phyloP scores from a whole-genome alignment of 2,329 filamentous ascomycete genomes.

The Ceratocystis alfenasii region DNA sequence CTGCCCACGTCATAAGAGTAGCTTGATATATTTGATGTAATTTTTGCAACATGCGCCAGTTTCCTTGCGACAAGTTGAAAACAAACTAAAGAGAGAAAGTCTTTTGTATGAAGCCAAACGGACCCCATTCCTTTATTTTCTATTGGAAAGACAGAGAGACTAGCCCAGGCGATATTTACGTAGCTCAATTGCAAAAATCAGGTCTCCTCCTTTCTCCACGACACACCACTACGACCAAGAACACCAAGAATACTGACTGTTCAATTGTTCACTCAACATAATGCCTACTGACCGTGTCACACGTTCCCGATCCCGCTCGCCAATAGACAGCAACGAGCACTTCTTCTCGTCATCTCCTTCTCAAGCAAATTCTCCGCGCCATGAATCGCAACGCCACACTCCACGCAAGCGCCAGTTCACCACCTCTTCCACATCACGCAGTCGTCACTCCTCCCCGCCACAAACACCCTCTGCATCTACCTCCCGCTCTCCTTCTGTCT shows the following conservation, averaged over 20 bases:
- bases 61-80: not conserved
- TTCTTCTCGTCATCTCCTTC: conserved; percentile 32
- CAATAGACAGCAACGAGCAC: conserved; percentile 29
- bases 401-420: conserved; percentile 28
- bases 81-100: not conserved
- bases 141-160: no score
- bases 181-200: not conserved
- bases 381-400: conserved; percentile 24
- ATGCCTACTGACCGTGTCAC: conserved; percentile 23
- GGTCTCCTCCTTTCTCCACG: not conserved
- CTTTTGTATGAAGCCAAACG: no score
- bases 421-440: conserved; percentile 27
- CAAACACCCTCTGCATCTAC: conserved; percentile 31
- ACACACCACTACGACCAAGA: conserved; percentile 27
- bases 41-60: not conserved
- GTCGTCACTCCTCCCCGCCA: conserved; percentile 27
- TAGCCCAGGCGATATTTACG: no score
- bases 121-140: no score
- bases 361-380: conserved; percentile 26
- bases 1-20: conserved; percentile 7
- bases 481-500: conserved; percentile 28
- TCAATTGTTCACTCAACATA: not conserved
- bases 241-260: conserved; percentile 26
- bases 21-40: not conserved
- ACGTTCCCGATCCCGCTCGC: conserved; percentile 28